phyloP scores from a whole-genome alignment of 2,329 filamentous ascomycete species.

The Pseudopithomyces chartarum region DNA sequence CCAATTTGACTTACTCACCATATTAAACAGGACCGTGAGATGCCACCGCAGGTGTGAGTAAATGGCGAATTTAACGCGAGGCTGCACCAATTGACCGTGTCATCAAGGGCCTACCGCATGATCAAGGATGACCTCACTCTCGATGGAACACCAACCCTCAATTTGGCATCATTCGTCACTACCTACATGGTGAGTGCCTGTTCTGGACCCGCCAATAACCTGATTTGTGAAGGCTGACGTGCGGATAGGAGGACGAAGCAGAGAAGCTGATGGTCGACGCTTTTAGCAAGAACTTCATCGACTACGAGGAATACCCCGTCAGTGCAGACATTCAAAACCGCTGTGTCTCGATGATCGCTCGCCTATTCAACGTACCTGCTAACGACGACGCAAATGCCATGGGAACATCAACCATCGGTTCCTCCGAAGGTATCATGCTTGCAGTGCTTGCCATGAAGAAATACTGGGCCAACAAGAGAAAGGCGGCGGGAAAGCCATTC shows the following conservation, averaged over 20 bases:
- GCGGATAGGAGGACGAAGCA: constrained; percentile 79
- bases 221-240: not conserved
- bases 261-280: constrained; percentile 94
- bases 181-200: constrained; percentile 85
- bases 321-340: constrained; percentile 74
- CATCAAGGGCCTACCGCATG: constrained; percentile 79
- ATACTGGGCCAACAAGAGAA: constrained; percentile 85
- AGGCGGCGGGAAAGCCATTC: constrained; percentile 78
- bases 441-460: constrained; percentile 91
- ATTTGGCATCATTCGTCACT: constrained; percentile 89
- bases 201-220: not conserved
- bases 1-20: constrained; percentile 8
- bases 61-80: not conserved
- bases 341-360: constrained; percentile 64
- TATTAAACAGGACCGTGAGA: constrained; percentile 62
- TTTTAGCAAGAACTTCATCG: constrained; percentile 87
- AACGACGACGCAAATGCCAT: constrained; percentile 67
- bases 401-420: constrained; percentile 87
- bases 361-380: constrained; percentile 79
- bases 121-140: constrained; percentile 88
- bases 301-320: constrained; percentile 57
- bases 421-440: constrained; percentile 81
- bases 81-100: not conserved
- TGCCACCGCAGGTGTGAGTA: constrained; percentile 76
- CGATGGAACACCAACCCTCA: constrained; percentile 68